Base-by-base conservation (phyloP, 768 basidiomycete species). In the Kwoniella sp. region DNA sequence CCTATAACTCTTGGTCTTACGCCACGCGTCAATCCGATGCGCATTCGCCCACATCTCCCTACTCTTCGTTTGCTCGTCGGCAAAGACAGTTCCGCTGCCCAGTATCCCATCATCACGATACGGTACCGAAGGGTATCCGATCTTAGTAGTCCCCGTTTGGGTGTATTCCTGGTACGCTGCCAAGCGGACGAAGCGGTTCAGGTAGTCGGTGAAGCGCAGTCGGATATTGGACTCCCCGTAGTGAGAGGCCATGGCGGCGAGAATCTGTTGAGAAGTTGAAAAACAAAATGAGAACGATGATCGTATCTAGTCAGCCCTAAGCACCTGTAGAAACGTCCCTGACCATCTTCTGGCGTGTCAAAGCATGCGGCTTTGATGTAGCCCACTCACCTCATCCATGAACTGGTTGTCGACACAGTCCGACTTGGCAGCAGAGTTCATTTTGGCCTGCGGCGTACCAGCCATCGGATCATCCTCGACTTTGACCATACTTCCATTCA, bases 161-260 rank as follows among this genome's bases (percentile, higher is more conserved):
- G 88, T 86, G 74, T 96, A 94, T 75, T 98, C 96, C 73, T 93
- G 95, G 50, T 90, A 86, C 13, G 93, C 89, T 1, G 95, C 91
- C 34, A 98, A 83, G 23, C 92, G 86, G 34, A 96, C 88, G 78
- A 99, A 97, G 1, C 94, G 87, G 47, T 81, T 80, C 0, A 91
- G 87, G 77, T 95, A 98, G 76, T 98, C 95, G 13, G 89, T 87
- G 76, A 98, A 93, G 28, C 93, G 86, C 72, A 89, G 85, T 11
- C 94, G 89, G 9, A 99, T 91, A 66, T 91, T 83, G 45, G 86
- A 84, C 82, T 98, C 96, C 29, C 94, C 93, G 75, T 90, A 93
- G 73, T 96, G 95, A 58, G 89, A 88, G n/a, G 89, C 86, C 45
- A 97, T 94, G 20, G 93, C 90, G 8, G 89, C 81, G 41, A 88